phyloP scores from a whole-genome alignment of 768 basidiomycete genomes.

The Lentinus tigrinus region DNA sequence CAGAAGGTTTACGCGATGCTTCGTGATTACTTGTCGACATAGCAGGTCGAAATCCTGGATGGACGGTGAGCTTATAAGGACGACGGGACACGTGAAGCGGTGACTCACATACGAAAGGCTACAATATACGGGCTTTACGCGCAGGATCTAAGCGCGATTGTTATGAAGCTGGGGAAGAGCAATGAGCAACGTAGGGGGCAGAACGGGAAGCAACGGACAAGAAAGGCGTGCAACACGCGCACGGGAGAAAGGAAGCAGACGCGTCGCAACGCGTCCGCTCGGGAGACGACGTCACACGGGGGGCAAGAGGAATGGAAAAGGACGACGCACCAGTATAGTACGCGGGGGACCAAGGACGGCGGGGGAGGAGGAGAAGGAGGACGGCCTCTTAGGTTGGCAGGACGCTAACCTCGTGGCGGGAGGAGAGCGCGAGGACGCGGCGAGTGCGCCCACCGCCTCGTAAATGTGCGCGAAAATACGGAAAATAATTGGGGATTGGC shows the following conservation, averaged over 20 bases:
- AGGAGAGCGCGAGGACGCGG: constrained; percentile 17
- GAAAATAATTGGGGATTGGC: constrained; percentile 21
- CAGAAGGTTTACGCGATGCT: constrained; percentile 60
- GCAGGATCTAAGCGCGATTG: constrained; percentile 9
- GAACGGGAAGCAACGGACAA: not conserved
- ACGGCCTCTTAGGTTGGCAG: constrained; percentile 9
- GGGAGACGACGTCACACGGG: constrained; percentile 12
- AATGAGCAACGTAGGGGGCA: constrained; percentile 6
- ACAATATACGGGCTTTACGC: constrained; percentile 14
- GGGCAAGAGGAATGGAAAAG: not conserved
- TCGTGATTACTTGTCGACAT: constrained; percentile 35
- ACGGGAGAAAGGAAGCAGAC: constrained; percentile 18
- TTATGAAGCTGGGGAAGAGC: constrained; percentile 8
- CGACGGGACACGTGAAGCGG: constrained; percentile 3
- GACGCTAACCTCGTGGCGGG: constrained; percentile 17
- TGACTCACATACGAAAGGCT: constrained; percentile 20
- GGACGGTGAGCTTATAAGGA: constrained; percentile 13
- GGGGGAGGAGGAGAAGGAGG: constrained; percentile 1
- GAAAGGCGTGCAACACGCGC: constrained; percentile 1
- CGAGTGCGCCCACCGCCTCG: constrained; percentile 12
- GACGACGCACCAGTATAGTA: constrained; percentile 9
- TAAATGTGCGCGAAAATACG: constrained; percentile 20
- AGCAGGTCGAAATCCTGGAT: constrained; percentile 8
- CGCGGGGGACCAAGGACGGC: constrained; percentile 10
- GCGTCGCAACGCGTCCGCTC: constrained; percentile 13